These are phyloP conservation scores for Agmasoma carcini DNA, from an alignment of 371 early-diverging fungal genomes.

Conservation along the genomic window DNA sequence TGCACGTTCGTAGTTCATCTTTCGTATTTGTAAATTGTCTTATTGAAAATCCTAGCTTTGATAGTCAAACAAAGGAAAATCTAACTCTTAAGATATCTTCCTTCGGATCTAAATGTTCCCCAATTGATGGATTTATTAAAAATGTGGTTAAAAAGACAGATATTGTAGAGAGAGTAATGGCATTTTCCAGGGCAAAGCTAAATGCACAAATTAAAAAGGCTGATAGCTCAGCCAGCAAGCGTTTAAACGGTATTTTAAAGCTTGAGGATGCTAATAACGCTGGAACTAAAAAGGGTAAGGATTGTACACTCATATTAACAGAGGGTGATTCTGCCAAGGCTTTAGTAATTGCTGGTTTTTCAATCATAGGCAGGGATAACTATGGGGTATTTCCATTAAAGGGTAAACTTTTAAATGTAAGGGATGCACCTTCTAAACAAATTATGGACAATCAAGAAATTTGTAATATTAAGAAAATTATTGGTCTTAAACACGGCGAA, in stretches of 20 bases:
- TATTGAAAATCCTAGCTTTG: constrained; percentile 94
- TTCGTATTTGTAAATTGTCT: constrained; percentile 85
- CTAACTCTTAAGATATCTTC: constrained; percentile 67
- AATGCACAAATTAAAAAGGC: constrained; percentile 73
- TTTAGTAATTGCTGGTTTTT: constrained; percentile 75
- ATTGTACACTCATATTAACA: constrained; percentile 90
- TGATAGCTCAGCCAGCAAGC: constrained; percentile 62
- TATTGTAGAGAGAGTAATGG: constrained; percentile 67
- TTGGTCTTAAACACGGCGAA: constrained; percentile 79
- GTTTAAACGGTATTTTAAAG: constrained; percentile 73
- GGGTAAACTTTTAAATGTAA: constrained; percentile 92
- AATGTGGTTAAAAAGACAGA: constrained; percentile 61
- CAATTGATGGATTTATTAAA: constrained; percentile 67
- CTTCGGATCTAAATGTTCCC: constrained; percentile 73
- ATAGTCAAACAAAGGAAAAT: constrained; percentile 95
- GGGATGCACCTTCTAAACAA: constrained; percentile 67
- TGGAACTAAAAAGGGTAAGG: constrained; percentile 61
- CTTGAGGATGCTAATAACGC: constrained; percentile 93
- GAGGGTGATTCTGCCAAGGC: constrained; percentile 99
- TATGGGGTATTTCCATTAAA: constrained; percentile 94
- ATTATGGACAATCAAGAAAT: constrained; percentile 79
- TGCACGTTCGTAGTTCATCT: constrained; percentile 74
- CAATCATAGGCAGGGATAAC: constrained; percentile 76
- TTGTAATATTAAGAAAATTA: constrained; percentile 73
- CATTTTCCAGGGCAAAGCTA: constrained; percentile 66